phyloP scores from a whole-genome alignment of 805 yeast genomes.

The Metschnikowia continentalis region DNA sequence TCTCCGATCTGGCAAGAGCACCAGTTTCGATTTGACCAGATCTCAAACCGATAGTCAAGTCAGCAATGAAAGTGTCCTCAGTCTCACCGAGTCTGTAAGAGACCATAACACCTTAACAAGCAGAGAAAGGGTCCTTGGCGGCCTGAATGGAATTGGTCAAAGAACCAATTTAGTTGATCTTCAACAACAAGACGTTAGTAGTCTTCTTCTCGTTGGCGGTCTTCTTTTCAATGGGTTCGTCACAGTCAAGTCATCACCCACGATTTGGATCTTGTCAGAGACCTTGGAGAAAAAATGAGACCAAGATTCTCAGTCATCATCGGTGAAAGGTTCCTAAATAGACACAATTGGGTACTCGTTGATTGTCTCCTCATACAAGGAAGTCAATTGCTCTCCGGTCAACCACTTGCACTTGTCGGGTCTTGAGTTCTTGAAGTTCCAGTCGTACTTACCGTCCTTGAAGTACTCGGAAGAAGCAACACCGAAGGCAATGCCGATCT shows the following conservation, averaged over 20 bases:
- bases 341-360: conserved; percentile 96
- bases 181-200: conserved; percentile 89
- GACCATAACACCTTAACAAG: conserved; percentile 99
- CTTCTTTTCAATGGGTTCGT: conserved; percentile 92
- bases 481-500: conserved; percentile 89
- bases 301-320: conserved; percentile 99
- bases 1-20: conserved; percentile 99
- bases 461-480: conserved; percentile 97
- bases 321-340: conserved; percentile 98
- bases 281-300: conserved; percentile 69
- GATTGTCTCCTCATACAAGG: conserved; percentile 73
- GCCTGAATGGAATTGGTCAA: conserved; percentile 95
- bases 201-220: conserved; percentile 93
- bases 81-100: conserved; percentile 34
- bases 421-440: conserved; percentile 97
- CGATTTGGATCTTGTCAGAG: conserved; percentile 76
- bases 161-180: conserved; percentile 99
- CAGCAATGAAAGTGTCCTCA: conserved; percentile 98
- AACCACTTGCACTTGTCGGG: conserved; percentile 89
- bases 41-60: conserved; percentile 95
- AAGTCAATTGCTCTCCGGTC: conserved; percentile 82
- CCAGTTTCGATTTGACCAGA: conserved; percentile 99
- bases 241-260: conserved; percentile 97
- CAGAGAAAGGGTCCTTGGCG: conserved; percentile 89
- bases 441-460: conserved; percentile 95